These are phyloP conservation scores for Colletotrichum musicola DNA, from an alignment of 2,329 filamentous ascomycete species.

Conservation along the genomic window DNA sequence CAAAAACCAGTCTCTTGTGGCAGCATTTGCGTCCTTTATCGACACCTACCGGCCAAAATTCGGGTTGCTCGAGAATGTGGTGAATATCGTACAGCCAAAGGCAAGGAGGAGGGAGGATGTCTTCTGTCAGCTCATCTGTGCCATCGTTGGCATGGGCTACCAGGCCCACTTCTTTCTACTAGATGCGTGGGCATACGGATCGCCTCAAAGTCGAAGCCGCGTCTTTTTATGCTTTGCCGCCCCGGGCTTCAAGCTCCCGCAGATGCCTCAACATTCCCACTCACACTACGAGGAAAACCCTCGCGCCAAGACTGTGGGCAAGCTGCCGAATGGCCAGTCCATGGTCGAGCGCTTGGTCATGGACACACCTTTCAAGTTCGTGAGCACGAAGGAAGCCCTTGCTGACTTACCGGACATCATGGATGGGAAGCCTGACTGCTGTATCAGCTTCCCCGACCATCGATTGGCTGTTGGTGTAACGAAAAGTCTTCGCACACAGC, in stretches of 20 bases:
- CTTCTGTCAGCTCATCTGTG: slow-evolving; percentile 79
- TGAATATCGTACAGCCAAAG: slow-evolving; percentile 68
- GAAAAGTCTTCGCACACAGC: slow-evolving; percentile 54
- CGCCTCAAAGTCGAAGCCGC: slow-evolving; percentile 73
- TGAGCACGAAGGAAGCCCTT: slow-evolving; percentile 66
- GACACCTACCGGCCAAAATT: slow-evolving; percentile 83
- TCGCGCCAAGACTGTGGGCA: slow-evolving; percentile 61
- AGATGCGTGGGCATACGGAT: slow-evolving; percentile 78
- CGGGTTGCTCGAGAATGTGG: slow-evolving; percentile 82
- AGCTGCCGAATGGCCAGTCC: slow-evolving; percentile 68
- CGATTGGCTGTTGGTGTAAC: slow-evolving; percentile 60
- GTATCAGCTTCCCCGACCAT: slow-evolving; percentile 77
- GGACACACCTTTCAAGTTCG: slow-evolving; percentile 71
- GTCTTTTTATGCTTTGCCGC: slow-evolving; percentile 80
- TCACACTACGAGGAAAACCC: slow-evolving; percentile 61
- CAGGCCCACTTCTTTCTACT: slow-evolving; percentile 77
- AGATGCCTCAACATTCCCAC: slow-evolving; percentile 71
- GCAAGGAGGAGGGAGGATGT: slow-evolving; percentile 69
- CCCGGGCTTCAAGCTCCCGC: slow-evolving; percentile 70
- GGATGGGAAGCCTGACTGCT: slow-evolving; percentile 72
- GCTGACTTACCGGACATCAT: slow-evolving; percentile 72
- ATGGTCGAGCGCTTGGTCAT: slow-evolving; percentile 67
- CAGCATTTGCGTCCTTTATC: slow-evolving; percentile 79
- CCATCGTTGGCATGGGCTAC: slow-evolving; percentile 82
- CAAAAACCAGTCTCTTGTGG: slow-evolving; percentile 82